A percentile compares a stretch with the other conserved stretches of the same genome.
Conservation (phyloP, 345 rosid genomes). For the Psidium friedrichsthalianum region DNA sequence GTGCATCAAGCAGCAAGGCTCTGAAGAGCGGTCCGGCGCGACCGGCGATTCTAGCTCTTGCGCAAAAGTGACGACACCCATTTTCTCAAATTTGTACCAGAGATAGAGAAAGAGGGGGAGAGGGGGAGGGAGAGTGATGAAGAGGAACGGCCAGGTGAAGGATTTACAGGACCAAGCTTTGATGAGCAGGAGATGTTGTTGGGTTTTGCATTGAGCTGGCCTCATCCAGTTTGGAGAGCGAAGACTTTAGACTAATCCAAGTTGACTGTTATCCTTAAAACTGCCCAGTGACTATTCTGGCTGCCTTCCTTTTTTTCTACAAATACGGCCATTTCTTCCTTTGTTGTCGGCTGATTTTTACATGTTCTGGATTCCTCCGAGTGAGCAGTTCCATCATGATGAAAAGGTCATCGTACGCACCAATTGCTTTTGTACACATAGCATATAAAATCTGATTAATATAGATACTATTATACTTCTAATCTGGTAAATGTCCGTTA, state of each 20-base stretch:
- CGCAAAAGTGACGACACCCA: slow-evolving; percentile 5
- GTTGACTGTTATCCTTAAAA: not conserved
- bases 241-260: not conserved
- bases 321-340: not conserved
- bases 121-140: not conserved
- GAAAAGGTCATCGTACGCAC: not conserved
- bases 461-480: too few species aligned
- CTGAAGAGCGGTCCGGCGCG: slow-evolving; percentile 8
- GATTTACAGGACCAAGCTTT: not conserved
- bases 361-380: not conserved
- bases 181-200: not conserved
- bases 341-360: not conserved
- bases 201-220: not conserved
- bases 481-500: too few species aligned
- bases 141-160: not conserved
- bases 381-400: not conserved
- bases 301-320: not conserved
- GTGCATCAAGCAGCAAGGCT: slow-evolving; percentile 7
- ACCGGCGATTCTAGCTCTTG: slow-evolving; percentile 5
- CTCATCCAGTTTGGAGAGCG: not conserved
- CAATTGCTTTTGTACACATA: not conserved
- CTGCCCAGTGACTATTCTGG: not conserved
- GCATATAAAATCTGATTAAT: too few species aligned
- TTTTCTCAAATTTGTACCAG: not conserved
- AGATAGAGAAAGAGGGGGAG: not conserved